Conservation (phyloP, 768 basidiomycete species). For the Tulasnella sp. region DNA sequence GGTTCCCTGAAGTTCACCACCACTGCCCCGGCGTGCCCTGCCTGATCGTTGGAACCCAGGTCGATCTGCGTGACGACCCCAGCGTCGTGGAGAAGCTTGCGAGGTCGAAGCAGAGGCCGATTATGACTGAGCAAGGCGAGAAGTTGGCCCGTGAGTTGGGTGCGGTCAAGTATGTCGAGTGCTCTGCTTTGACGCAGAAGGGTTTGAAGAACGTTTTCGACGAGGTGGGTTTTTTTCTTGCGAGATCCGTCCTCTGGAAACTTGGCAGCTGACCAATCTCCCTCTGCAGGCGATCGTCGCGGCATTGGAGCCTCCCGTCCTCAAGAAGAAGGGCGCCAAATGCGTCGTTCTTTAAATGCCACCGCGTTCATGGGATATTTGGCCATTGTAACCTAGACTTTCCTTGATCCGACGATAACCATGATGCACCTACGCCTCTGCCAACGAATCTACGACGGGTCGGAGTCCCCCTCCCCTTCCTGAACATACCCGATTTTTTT, state of each 20-base stretch:
- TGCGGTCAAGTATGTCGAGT: conserved; percentile 98
- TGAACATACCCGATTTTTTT: background rate
- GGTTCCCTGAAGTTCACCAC: conserved; percentile 99
- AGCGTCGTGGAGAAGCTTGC: conserved; percentile 92
- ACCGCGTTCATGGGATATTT: background rate
- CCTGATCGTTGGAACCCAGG: conserved; percentile 97
- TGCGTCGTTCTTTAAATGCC: conserved; percentile 77
- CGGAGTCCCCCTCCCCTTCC: background rate
- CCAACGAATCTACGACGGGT: conserved; percentile 5
- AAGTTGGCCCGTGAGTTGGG: conserved; percentile 94
- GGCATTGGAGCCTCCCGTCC: conserved; percentile 93
- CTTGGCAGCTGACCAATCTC: too few relatives aligned
- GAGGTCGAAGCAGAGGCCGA: conserved; percentile 94
- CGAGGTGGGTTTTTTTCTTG: conserved; percentile 55
- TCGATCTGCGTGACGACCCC: conserved; percentile 91
- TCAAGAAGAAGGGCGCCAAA: conserved; percentile 69
- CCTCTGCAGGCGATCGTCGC: conserved; percentile 85
- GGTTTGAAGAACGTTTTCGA: conserved; percentile 99
- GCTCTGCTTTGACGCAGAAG: conserved; percentile 98
- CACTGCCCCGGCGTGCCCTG: conserved; percentile 99
- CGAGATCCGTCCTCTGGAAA: background rate
- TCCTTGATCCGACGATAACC: background rate
- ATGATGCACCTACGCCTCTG: background rate
- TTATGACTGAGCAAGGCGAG: conserved; percentile 83
- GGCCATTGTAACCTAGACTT: conserved; percentile 18